Evolutionary conservation across 2,329 filamentous ascomycete genomes (phyloP), one percentile per base, ranked within the genome.

Genomic region (Talaromyces sp.): DNA sequence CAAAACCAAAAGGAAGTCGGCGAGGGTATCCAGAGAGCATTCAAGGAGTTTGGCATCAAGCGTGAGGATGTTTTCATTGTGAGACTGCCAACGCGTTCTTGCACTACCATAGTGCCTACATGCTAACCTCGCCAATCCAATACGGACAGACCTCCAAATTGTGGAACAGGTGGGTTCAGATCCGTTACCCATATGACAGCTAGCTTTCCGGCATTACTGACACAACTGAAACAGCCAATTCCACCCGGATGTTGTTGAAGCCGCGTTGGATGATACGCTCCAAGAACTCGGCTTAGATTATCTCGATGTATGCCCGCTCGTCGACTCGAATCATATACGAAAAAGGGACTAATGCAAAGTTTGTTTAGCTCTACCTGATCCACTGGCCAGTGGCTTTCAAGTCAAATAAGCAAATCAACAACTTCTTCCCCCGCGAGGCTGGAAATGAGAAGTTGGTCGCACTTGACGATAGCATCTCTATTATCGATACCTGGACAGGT

Each of bases 101-200:
- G 5, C 17, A 17, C 9, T 19, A 13, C n/a, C n/a, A 17, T 15
- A 15, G 1, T 11, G 25, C 2, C 17, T 36, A 36, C 36, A 6
- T 56, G 13, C 19, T 53, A 46, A 58, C 22, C 21, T 21, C 15
- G 10, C 33, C 28, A n/a, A 15, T 46, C 11, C 15, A 7, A 45
- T 25, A 8, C 7, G 31, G n/a, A 1, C 53, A 74, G 72, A 85
- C 83, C n/a, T 80, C 78, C 62, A 86, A 86, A 73, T 73, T 85
- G 11, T 86, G 82, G 82, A 84, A 84, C 71, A 80, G 71, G 50
- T 70, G 76, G n/a, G 45, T 48, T 6, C 25, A 33, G 19, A 1
- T 7, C 19, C 9, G 11, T 8, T 19, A 9, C n/a, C 2, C 1
- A 3, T n/a, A 15, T 8, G 10, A 19, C 28, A 17, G 7, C 9